Conservation (phyloP, 225 moss, liverwort and hornwort species). For the Marchantia paleacea region DNA sequence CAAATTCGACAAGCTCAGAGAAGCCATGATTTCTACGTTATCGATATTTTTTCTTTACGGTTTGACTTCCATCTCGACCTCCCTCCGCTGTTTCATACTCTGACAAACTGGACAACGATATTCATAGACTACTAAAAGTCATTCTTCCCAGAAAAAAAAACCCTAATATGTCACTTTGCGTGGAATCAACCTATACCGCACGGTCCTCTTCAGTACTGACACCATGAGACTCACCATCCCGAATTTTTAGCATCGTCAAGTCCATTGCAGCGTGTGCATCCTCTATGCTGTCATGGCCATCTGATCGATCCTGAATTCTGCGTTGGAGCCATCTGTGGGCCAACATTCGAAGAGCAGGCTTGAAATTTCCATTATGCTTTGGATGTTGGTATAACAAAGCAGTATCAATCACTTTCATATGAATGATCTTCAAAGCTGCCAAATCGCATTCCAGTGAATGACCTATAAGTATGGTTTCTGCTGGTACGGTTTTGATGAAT, state of each 20-base stretch:
- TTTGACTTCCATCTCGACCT: not conserved
- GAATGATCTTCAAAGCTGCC: slow-evolving; percentile 62
- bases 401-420: slow-evolving; percentile 84
- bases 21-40: not conserved
- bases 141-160: not conserved
- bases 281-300: slow-evolving; percentile 88
- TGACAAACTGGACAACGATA: not conserved
- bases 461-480: slow-evolving; percentile 75
- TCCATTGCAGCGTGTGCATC: slow-evolving; percentile 95
- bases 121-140: not conserved
- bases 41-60: too few species aligned
- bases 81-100: not conserved
- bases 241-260: slow-evolving; percentile 61
- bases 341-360: slow-evolving; percentile 72
- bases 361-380: slow-evolving; percentile 50
- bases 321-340: slow-evolving; percentile 58
- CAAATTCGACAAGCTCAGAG: not conserved
- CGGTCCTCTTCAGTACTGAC: not conserved
- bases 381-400: slow-evolving; percentile 76
- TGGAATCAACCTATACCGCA: not conserved
- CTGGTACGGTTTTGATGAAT: slow-evolving; percentile 54
- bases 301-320: slow-evolving; percentile 65
- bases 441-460: slow-evolving; percentile 91
- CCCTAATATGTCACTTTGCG: too few species aligned
- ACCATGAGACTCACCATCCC: slow-evolving; percentile 41